Evolutionary conservation across 345 rosid species (phyloP).

Genomic region (Rubroshorea leprosula): DNA sequence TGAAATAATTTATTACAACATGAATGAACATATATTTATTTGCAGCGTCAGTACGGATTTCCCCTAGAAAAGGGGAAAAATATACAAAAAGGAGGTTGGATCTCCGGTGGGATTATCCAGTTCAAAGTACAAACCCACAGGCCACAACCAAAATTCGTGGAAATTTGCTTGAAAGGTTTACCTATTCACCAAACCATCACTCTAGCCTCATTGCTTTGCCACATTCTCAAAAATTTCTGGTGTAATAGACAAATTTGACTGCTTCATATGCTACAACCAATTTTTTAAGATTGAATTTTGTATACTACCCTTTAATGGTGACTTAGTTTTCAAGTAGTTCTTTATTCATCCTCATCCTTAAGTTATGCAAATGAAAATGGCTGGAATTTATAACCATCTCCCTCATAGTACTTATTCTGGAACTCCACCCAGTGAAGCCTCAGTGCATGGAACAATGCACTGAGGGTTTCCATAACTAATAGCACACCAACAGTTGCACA

Average conservation of each 20-base stretch:
- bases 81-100: too few species aligned
- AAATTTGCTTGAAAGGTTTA: too few species aligned
- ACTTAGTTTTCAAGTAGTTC: background rate
- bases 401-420: conserved; percentile 59
- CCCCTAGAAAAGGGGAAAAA: too few species aligned
- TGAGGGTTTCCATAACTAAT: conserved; percentile 63
- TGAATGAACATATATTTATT: too few species aligned
- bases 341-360: conserved; percentile 35
- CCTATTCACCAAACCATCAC: background rate
- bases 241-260: conserved; percentile 1
- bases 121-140: too few species aligned
- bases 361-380: conserved; percentile 48
- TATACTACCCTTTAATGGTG: conserved; percentile 4
- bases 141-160: too few species aligned
- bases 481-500: conserved; percentile 56
- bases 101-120: too few species aligned
- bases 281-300: background rate
- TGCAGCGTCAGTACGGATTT: too few species aligned
- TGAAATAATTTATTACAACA: too few species aligned
- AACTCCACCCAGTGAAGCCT: conserved; percentile 73
- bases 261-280: conserved; percentile 4
- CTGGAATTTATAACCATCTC: conserved; percentile 53
- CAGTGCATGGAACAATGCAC: conserved; percentile 56
- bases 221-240: background rate
- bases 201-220: background rate